A percentile compares a stretch with the other conserved stretches of the same genome.
Conservation (phyloP, 2,329 filamentous ascomycete genomes). For the Arthrobotrys sphaeroides region DNA sequence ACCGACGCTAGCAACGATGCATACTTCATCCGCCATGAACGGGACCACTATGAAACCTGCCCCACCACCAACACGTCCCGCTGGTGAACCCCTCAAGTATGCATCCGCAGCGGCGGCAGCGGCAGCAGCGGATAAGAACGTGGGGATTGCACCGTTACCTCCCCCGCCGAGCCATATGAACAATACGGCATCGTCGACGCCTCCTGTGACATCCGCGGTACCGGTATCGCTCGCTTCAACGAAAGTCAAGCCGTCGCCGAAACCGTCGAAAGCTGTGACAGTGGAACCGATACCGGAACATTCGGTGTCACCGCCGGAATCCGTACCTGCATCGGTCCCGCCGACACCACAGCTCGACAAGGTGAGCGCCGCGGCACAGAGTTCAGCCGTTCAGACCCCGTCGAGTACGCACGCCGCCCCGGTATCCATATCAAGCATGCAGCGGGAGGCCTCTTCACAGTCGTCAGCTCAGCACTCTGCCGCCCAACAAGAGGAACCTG, state of each 20-base stretch:
- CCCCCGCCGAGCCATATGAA: conserved; percentile 75
- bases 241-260: conserved; percentile 63
- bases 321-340: conserved; percentile 54
- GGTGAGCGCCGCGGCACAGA: conserved; percentile 60
- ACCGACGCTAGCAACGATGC: conserved; percentile 88
- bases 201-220: conserved; percentile 36
- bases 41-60: conserved; percentile 88
- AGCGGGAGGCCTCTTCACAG: conserved; percentile 47
- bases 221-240: conserved; percentile 29
- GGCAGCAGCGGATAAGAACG: conserved; percentile 87
- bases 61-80: conserved; percentile 80
- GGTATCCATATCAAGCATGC: conserved; percentile 52
- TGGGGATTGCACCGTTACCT: conserved; percentile 91
- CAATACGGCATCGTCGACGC: conserved; percentile 55
- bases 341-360: conserved; percentile 65
- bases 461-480: conserved; percentile 49
- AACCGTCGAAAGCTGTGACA: conserved; percentile 67
- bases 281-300: conserved; percentile 50
- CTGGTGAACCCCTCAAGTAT: conserved; percentile 93
- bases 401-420: conserved; percentile 53
- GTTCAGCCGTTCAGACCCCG: conserved; percentile 44
- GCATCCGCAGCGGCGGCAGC: conserved; percentile 94
- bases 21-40: conserved; percentile 73
- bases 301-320: conserved; percentile 45
- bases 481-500: conserved; percentile 30